Percentiles rank a stretch among this genome's conserved stretches.
Conservation (phyloP, 441 rosid species). For the Euphorbia corollata region DNA sequence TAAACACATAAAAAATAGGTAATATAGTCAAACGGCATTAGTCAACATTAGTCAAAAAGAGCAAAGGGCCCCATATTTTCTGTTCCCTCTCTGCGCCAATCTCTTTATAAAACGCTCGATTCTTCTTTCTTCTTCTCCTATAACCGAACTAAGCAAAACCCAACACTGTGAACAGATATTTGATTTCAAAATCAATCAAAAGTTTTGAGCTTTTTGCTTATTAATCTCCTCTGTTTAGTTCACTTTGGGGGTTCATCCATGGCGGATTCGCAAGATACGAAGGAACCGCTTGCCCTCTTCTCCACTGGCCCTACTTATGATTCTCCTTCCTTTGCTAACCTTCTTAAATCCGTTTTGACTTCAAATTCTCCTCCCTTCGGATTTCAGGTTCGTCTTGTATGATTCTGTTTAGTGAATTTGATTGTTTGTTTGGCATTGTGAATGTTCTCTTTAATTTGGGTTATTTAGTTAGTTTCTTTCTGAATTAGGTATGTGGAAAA, state of each 20-base stretch:
- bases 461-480: too few species aligned
- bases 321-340: constrained; percentile 16
- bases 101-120: background rate
- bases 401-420: background rate
- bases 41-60: constrained; percentile 22
- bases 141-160: constrained; percentile 7
- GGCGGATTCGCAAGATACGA: constrained; percentile 9
- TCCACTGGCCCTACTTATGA: background rate
- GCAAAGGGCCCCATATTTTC: background rate
- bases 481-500: too few species aligned
- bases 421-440: background rate
- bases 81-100: constrained; percentile 3
- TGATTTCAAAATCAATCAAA: background rate
- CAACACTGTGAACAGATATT: background rate
- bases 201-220: background rate
- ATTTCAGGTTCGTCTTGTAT: constrained; percentile 14
- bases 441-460: too few species aligned
- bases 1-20: background rate
- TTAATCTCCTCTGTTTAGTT: background rate
- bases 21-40: constrained; percentile 3
- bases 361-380: constrained; percentile 7
- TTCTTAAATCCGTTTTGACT: constrained; percentile 15
- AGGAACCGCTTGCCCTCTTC: constrained; percentile 4
- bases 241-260: background rate
- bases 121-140: constrained; percentile 1